Conservation (phyloP, 1,139 yeast genomes). For the Pichia sp. region DNA sequence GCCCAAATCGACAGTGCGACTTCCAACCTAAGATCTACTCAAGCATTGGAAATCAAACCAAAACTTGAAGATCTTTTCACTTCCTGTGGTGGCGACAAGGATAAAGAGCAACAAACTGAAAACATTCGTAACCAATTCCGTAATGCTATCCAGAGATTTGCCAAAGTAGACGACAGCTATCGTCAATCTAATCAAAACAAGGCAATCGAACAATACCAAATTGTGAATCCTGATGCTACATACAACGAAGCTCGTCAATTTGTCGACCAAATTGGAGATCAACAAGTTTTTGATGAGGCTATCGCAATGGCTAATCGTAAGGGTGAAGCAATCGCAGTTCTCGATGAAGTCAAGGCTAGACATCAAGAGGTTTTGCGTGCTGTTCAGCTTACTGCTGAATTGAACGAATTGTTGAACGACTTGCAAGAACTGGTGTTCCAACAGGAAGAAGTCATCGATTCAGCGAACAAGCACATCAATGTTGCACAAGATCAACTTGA, state of each 20-base stretch:
- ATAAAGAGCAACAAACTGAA: conserved; percentile 88
- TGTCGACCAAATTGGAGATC: conserved; percentile 63
- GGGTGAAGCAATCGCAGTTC: conserved; percentile 94
- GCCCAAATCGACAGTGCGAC: conserved; percentile 74
- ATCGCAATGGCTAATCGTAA: conserved; percentile 79
- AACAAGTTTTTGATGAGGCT: conserved; percentile 93
- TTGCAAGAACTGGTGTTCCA: conserved; percentile 96
- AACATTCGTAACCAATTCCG: conserved; percentile 82
- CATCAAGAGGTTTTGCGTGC: conserved; percentile 93
- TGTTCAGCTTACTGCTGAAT: conserved; percentile 93
- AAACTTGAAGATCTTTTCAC: conserved; percentile 77
- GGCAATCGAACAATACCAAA: conserved; percentile 89
- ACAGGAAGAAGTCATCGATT: conserved; percentile 86
- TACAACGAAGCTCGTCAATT: conserved; percentile 79
- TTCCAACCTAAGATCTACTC: conserved; percentile 75
- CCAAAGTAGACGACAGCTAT: conserved; percentile 82
- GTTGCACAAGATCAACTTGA: conserved; percentile 88
- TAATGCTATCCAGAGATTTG: conserved; percentile 79
- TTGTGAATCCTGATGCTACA: conserved; percentile 90
- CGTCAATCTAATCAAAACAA: conserved; percentile 80
- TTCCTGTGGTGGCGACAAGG: conserved; percentile 65
- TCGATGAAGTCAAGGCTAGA: conserved; percentile 93
- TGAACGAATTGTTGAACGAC: conserved; percentile 90
- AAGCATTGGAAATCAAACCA: conserved; percentile 60
- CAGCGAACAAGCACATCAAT: conserved; percentile 75